Base-by-base conservation (phyloP, 192 early-diverging fungal genomes). In the Linnemannia schmuckeri region DNA sequence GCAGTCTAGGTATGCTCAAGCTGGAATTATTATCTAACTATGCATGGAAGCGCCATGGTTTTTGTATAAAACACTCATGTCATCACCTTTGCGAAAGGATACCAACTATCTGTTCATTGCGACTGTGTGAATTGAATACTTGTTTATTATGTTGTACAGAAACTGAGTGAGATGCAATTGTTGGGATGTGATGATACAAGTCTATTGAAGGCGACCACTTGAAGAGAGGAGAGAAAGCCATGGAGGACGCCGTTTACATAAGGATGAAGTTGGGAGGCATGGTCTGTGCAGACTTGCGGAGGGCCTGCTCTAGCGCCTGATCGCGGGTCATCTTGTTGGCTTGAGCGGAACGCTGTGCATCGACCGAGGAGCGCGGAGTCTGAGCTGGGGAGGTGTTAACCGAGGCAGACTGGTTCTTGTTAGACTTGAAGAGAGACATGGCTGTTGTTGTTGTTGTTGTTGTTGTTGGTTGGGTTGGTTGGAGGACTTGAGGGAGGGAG, bases 301-400 rank as follows among this genome's bases (percentile, higher is more conserved):
- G 72, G 22, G 72, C 72, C 41, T 61, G 6, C 49, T 75, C 49
- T 18, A 75, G 74, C 0, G 74, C 74, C 27, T 61, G 49, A 5
- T 75, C 52, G 52, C 33, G 46, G 49, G 74, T 75, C 74, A 75
- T 75, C 74, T 75, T 75, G 5, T 22, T 27, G 27, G 52, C n/a
- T 46, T 75, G 46, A 38, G 52, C 74, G 17, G 74, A 1, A 17
- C 74, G 74, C 46, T 49, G 33, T 12, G 3, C 74, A 17, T 75
- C 46, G 46, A 75, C 49, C 3, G 74, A 75, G 15, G 74, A 30
- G 22, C 74, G 74, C n/a, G 10, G 61, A 0, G 61, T 30, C 61
- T 33, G 61, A 1, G 33, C 24, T 63, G 61, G 10, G n/a, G n/a
- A 63, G 27, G 12, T 8, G 2, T 8, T 10, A 13, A 7, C 33